Base-by-base conservation (phyloP, 2,329 filamentous ascomycete genomes). In the Ilyonectria robusta region DNA sequence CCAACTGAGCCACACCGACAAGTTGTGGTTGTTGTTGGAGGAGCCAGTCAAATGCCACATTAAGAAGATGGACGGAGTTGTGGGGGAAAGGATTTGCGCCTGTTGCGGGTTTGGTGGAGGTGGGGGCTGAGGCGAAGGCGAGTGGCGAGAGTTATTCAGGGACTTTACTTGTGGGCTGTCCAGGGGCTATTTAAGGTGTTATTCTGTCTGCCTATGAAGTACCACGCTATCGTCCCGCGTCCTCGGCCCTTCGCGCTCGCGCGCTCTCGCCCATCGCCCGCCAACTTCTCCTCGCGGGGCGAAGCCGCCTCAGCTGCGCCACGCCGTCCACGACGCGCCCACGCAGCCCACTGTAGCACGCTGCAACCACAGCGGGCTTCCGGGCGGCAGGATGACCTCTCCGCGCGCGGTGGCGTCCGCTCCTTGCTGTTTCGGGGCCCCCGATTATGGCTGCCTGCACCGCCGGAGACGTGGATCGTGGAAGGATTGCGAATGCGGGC, bases 1-100 rank as follows among this genome's bases (percentile, higher is more conserved):
- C 78, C 78, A 78, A 78, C 78, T 80, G 77, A 78, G 78, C 78
- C 78, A 80, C 73, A 71, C 74, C 76, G 74, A 76, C 72, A 8
- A 47, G 2, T 44, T 67, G 29, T 56, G 29, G 40, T 66, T 68
- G 67, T 37, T 62, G 67, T 35, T 60, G 44, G 7, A 10, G 8
- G 6, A 9, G 2, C 17, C 4, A 15, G 21, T 7, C 21, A 37
- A 62, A 59, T 33, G 11, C 1, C 40, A 21, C 1, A 21, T 13
- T 53, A 63, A 51, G 6, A 15, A 19, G 6, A 2, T 2, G 29
- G 0, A 1, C n/a, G 31, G 19, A 6, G 29, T 46, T 15, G 35
- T 35, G 29, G n/a, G 26, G 48, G 29, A 13, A n/a, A 33, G 7
- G 3, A 50, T 33, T 50, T n/a, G 26, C 10, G 8, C 15, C 7